Conservation (phyloP, 345 rosid genomes). For the Salix exigua region DNA sequence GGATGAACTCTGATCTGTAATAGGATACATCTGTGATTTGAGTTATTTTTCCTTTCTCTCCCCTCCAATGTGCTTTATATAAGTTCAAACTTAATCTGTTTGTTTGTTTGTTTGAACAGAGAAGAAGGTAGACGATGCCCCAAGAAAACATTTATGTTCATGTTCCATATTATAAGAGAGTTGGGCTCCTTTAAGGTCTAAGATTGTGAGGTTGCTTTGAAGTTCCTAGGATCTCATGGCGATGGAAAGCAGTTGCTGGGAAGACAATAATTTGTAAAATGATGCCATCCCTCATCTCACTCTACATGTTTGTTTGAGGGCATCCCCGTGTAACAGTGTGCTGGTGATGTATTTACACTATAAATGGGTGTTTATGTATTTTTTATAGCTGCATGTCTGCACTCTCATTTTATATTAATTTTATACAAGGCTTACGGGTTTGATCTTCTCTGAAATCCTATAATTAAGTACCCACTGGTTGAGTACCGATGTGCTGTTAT, state of each 20-base stretch:
- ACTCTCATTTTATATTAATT: constrained; percentile 2
- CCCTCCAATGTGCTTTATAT: background rate
- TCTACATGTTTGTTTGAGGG: constrained; percentile 21
- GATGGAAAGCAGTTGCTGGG: constrained; percentile 22
- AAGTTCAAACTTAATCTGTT: background rate
- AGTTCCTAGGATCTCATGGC: constrained; percentile 14
- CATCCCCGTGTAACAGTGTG: constrained; percentile 27
- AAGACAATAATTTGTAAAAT: constrained; percentile 28
- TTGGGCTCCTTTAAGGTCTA: constrained; percentile 8
- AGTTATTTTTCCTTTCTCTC: background rate
- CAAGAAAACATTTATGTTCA: constrained; percentile 51
- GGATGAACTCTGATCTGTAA: background rate
- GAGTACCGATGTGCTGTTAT: background rate
- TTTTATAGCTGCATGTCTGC: constrained; percentile 6
- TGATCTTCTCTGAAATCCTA: background rate
- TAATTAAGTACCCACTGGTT: background rate
- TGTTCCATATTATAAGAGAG: constrained; percentile 64
- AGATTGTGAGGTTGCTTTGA: constrained; percentile 13
- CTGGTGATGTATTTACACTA: constrained; percentile 31
- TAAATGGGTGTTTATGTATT: constrained; percentile 33
- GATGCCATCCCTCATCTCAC: constrained; percentile 23
- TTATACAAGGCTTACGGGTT: constrained; percentile 10
- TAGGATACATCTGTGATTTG: background rate
- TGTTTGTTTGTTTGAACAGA: constrained; percentile 41
- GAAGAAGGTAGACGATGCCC: constrained; percentile 59